These are phyloP conservation scores for Kwoniella sp. DNA, from an alignment of 768 basidiomycete species.

Conservation along the genomic window DNA sequence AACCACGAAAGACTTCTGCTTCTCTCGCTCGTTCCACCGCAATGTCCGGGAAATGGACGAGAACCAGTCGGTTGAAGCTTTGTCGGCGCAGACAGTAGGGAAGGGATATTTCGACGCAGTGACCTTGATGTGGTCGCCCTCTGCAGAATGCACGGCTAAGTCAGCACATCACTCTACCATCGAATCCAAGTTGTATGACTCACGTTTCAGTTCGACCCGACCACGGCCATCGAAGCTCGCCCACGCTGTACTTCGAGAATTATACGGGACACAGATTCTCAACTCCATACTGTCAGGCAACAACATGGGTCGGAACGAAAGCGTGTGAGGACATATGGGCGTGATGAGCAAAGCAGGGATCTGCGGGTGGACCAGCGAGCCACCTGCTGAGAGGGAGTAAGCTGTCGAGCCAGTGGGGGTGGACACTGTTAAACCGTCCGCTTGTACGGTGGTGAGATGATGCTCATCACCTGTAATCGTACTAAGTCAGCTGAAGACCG, in stretches of 20 bases:
- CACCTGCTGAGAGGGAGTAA: conserved; percentile 97
- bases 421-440: conserved; percentile 89
- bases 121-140: conserved; percentile 99
- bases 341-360: conserved; percentile 95
- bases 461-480: conserved; percentile 83
- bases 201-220: conserved; percentile 91
- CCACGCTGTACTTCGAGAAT: conserved; percentile 97
- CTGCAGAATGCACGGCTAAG: conserved; percentile 58
- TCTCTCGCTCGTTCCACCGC: conserved; percentile 98
- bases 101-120: conserved; percentile 96
- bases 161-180: conserved; percentile 29
- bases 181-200: conserved; percentile 52
- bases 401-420: conserved; percentile 99
- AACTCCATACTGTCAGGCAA: conserved; percentile 98
- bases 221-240: conserved; percentile 97
- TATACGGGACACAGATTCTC: conserved; percentile 97
- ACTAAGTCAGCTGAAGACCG: background rate
- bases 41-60: conserved; percentile 91
- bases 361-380: conserved; percentile 95
- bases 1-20: conserved; percentile 98
- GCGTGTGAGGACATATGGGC: conserved; percentile 96
- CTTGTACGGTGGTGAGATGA: conserved; percentile 98
- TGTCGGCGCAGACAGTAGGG: conserved; percentile 96
- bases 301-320: conserved; percentile 98
- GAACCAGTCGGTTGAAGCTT: conserved; percentile 99